Evolutionary conservation across 805 yeast species (phyloP), one percentile per base, ranked within the genome.

Genomic region (Lipomyces lipofer): DNA sequence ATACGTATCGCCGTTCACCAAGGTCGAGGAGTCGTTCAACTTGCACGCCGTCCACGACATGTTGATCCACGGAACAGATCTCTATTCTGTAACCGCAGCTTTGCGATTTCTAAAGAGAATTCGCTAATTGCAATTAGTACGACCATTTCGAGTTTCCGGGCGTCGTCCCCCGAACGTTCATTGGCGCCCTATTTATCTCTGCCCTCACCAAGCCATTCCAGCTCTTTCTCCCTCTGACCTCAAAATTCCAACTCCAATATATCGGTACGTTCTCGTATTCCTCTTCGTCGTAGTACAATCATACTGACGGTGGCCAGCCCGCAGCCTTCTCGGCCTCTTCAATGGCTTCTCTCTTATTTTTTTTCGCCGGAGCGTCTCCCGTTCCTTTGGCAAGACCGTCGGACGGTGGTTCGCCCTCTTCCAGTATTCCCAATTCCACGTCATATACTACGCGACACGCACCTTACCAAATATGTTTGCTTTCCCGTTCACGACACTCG

Each of bases 1-100:
- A 56, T 59, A 73, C 9, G 63, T 79, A 1, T 78, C 96, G 0
- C 97, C 97, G 0, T 88, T 73, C 69, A 85, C 97, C 1, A 92
- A 92, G 70, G 97, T 92, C 0, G 97, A 92, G 68, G 98, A 92
- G 68, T 88, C 96, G 27, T 92, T 92, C 75, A 88, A 85, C 63
- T 74, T 88, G 43, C 97, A 92, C 65, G 97, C 97, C 0, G 75
- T 88, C 39, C 90, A 91, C 66, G 97, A 92, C 64, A 75, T 90
- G 40, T 59, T 88, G 47, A 77, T 78, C 59, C 77, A 81, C 66
- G 97, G 96, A 1, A 60, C 72, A 0, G 70, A 73, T 36, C 69
- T 75, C 9, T 17, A 43, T 12, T 24, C 56, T 19, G 62, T 58
- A 36, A 52, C n/a, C 12, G 17, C 22, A 21, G 10, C 7, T 39